Base-by-base conservation (phyloP, 1,284 basidiomycete species). In the Tremellales sp. region DNA sequence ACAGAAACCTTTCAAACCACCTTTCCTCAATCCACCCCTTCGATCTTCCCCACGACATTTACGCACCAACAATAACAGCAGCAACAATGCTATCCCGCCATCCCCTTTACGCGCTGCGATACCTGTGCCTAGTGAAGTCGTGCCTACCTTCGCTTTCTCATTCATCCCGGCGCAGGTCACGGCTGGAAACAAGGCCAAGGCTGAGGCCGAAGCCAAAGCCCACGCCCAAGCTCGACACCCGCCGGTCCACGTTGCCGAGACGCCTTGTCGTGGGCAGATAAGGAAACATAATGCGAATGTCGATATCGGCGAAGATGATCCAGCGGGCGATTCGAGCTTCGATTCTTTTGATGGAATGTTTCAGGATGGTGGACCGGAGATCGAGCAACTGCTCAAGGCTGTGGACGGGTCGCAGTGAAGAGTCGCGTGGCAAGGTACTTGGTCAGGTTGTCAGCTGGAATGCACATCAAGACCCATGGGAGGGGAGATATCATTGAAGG, bases 261-360 rank as follows among this genome's bases (percentile, higher is more conserved):
- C 31, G 13, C 22, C 10, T 19, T 17, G 35, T 12, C 24, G 43
- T 6, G 41, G 24, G 10, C 51, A 51, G 10, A 31, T 31, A 15
- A 31, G 15, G 24, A 25, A 8, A 22, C 44, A 45, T 37, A 45
- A 45, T 40, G 44, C 46, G 12, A 54, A 58, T 44, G 51, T 50
- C 24, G 56, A 58, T 54, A 48, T 58, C 11, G 57, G 53, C 21
- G 57, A 52, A 40, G 40, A 49, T 17, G 56, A 58, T 3, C 53
- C 51, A 40, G 52, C 53, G 41, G 62, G 62, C 0, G 60, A 66
- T 52, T 56, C 48, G 15, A 60, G 57, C 26, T 61, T 64, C 45
- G 64, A 66, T 52, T 64, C 62, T 21, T 54, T 66, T 31, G 64
- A 66, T 51, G 56, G 58, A 8, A 50, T 64, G 19, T 60, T 66